Evolutionary conservation across 495 filamentous ascomycete genomes (phyloP).

Genomic region (Annulohypoxylon nitens): DNA sequence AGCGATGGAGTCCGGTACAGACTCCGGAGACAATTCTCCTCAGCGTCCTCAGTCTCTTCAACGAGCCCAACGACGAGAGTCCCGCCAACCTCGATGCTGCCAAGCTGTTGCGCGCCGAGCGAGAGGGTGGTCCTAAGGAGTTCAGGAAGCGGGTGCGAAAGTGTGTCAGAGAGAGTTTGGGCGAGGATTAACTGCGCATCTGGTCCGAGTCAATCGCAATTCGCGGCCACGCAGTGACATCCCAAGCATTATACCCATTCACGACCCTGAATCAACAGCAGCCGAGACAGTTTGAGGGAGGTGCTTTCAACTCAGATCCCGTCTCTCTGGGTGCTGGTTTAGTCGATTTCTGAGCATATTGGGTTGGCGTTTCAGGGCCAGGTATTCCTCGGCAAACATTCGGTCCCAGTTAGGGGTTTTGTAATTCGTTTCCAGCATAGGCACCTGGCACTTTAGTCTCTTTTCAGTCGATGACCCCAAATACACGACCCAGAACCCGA

Average conservation of each 20-base stretch:
- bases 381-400: constrained; percentile 13
- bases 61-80: constrained; percentile 93
- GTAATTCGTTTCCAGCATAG: constrained; percentile 10
- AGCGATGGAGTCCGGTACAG: constrained; percentile 98
- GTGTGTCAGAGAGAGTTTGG: constrained; percentile 87
- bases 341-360: constrained; percentile 19
- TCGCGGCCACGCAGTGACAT: background rate
- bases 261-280: background rate
- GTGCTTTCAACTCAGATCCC: background rate
- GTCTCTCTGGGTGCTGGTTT: constrained; percentile 22
- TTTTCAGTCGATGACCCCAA: constrained; percentile 66
- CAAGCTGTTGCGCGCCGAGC: constrained; percentile 85
- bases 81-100: constrained; percentile 96
- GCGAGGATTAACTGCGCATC: constrained; percentile 63
- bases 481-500: constrained; percentile 75
- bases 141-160: constrained; percentile 81
- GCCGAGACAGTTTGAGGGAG: background rate
- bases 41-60: constrained; percentile 92
- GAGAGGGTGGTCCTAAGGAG: constrained; percentile 69
- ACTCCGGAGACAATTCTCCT: constrained; percentile 95
- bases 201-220: background rate
- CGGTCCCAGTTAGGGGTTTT: constrained; percentile 10
- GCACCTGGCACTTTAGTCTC: background rate
- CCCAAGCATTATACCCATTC: constrained; percentile 10
- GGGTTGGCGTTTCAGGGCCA: constrained; percentile 13